Base-by-base conservation (phyloP, 2,329 filamentous ascomycete species). In the Zymoseptoria brevis region DNA sequence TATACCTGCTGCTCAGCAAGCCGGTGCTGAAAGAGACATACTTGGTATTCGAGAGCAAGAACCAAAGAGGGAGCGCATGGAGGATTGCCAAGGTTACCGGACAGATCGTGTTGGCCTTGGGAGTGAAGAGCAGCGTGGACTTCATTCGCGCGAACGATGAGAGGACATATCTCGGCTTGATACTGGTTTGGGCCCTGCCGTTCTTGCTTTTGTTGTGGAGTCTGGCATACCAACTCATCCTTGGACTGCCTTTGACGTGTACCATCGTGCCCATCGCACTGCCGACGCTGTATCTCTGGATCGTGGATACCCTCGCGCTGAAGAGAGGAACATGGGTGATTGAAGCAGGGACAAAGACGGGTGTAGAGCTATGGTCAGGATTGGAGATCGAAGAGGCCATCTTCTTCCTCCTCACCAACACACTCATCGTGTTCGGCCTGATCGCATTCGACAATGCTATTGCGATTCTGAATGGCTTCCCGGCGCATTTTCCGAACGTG, bases 341-440 rank as follows among this genome's bases (percentile, higher is more conserved):
- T 54, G 82, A 83, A 61, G 75, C 77, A 4, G 84, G 82, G 0
- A 90, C 87, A 0, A 90, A 90, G 67, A 78, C 87, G 9, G 83
- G 81, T 0, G 68, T 82, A 48, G 78, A 84, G 53, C 64, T 90
- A 0, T 89, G 85, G 80, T 80, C 82, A 1, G 80, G 80, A 6
- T 72, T 90, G 29, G 88, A 90, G 55, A 77, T 90, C 19, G 88
- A 91, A 66, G 88, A 91, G 70, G 87, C 87, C 0, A 65, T 87
- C 7, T 90, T 90, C 76, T 91, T 91, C 72, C 75, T 90, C 3
- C 73, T 82, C 3, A 89, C 87, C 1, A 90, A 90, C 69, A 76
- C 76, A 0, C 73, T 91, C 19, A 84, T 91, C 57, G 85, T 89
- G 0, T 85, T 87, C 68, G 87, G 87, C 1, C 75, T 87, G 22